Conservation (phyloP, 2,329 filamentous ascomycete genomes). For the Talaromyces piceae region DNA sequence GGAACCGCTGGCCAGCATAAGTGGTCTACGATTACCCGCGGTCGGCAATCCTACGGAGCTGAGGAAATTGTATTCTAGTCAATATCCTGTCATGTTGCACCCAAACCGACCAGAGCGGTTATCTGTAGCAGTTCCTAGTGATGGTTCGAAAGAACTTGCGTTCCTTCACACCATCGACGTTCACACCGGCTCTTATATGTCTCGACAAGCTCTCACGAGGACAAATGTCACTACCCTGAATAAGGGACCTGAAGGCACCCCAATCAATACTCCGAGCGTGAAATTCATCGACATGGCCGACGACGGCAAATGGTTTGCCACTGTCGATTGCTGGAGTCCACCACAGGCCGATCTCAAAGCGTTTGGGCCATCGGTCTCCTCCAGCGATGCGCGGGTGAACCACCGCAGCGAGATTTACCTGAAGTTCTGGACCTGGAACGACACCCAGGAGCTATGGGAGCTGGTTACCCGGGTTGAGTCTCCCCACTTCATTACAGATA, state of each 20-base stretch:
- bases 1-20: conserved; percentile 73
- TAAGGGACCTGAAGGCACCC: conserved; percentile 61
- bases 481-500: conserved; percentile 59
- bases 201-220: conserved; percentile 80
- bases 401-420: conserved; percentile 64
- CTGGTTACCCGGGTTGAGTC: conserved; percentile 76
- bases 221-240: conserved; percentile 81
- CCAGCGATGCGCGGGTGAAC: conserved; percentile 38
- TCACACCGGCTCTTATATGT: conserved; percentile 66
- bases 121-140: conserved; percentile 56
- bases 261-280: conserved; percentile 70
- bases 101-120: conserved; percentile 57
- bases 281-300: conserved; percentile 66
- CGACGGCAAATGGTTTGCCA: conserved; percentile 84
- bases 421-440: conserved; percentile 78
- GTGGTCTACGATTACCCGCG: conserved; percentile 61
- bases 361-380: conserved; percentile 37
- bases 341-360: conserved; percentile 59
- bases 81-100: conserved; percentile 55
- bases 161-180: conserved; percentile 78
- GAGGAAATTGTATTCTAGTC: conserved; percentile 12
- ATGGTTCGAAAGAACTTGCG: conserved; percentile 42
- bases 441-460: conserved; percentile 53
- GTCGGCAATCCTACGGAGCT: conserved; percentile 45
- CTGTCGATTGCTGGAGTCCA: conserved; percentile 84